Percentiles rank a stretch among this genome's conserved stretches.
Conservation (phyloP, 768 basidiomycete genomes). For the Tricholoma terreum region DNA sequence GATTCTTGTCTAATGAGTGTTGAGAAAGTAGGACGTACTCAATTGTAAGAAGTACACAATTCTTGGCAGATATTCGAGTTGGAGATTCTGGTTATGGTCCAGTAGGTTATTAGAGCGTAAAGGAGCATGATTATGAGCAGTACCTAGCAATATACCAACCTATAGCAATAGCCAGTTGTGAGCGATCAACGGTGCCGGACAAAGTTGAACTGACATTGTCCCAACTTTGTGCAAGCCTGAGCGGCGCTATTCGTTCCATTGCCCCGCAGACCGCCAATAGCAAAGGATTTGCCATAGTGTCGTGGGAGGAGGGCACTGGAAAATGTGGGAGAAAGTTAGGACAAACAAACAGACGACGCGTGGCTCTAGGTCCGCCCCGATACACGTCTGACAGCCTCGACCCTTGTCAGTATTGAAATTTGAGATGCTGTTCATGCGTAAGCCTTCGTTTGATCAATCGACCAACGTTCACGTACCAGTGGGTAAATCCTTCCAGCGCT, state of each 20-base stretch:
- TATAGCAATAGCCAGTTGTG: slow-evolving; percentile 58
- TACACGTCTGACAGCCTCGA: no score
- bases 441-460: no score
- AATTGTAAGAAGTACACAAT: slow-evolving; percentile 62
- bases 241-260: slow-evolving; percentile 85
- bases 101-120: not conserved
- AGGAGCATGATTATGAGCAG: no score
- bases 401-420: no score
- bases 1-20: slow-evolving; percentile 1
- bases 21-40: slow-evolving; percentile 42
- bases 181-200: slow-evolving; percentile 3
- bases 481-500: no score
- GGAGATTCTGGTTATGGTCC: slow-evolving; percentile 47
- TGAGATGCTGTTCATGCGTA: no score
- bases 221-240: slow-evolving; percentile 85
- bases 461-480: no score
- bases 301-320: no score
- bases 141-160: slow-evolving; percentile 39
- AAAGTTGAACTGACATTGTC: slow-evolving; percentile 71
- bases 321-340: no score
- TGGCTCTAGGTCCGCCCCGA: no score
- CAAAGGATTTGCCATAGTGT: slow-evolving; percentile 32
- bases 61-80: slow-evolving; percentile 41
- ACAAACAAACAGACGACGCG: no score
- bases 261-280: slow-evolving; percentile 57